Evolutionary conservation across 2,329 filamentous ascomycete species (phyloP).

Genomic region (Nemania sp.): DNA sequence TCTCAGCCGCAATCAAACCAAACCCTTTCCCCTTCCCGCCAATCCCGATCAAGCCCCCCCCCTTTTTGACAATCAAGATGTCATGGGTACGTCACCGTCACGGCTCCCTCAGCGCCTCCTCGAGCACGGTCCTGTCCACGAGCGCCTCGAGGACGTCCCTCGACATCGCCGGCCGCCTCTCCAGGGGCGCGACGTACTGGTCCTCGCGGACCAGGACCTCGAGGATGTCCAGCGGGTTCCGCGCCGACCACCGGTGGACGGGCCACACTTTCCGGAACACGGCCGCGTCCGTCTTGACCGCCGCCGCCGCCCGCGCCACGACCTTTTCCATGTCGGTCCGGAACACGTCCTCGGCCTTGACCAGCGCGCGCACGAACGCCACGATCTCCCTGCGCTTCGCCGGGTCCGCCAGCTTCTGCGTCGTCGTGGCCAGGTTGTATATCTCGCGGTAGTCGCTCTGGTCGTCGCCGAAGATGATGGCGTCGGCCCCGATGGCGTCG

Average conservation of each 20-base stretch:
- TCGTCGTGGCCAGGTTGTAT: constrained; percentile 42
- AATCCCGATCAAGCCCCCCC: constrained; percentile 3
- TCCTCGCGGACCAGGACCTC: constrained; percentile 37
- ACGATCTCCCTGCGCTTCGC: constrained; percentile 39
- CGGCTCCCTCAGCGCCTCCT: constrained; percentile 2
- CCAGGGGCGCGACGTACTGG: constrained; percentile 29
- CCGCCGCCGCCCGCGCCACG: constrained; percentile 33
- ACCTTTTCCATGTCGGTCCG: constrained; percentile 34
- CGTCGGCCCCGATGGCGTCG: constrained; percentile 35
- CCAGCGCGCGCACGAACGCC: constrained; percentile 38
- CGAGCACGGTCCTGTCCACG: constrained; percentile 9
- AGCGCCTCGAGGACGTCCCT: constrained; percentile 26
- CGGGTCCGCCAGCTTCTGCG: constrained; percentile 39
- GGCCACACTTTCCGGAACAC: constrained; percentile 24
- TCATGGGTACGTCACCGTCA: background rate
- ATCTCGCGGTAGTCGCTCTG: constrained; percentile 42
- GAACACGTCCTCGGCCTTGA: constrained; percentile 40
- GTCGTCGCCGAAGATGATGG: constrained; percentile 36
- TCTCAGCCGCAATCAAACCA: constrained; percentile 20
- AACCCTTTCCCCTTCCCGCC: background rate
- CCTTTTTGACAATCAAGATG: too few relatives aligned
- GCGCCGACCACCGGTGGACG: constrained; percentile 38
- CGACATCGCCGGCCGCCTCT: constrained; percentile 13
- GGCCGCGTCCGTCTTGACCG: constrained; percentile 32
- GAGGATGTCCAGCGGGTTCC: constrained; percentile 35